Evolutionary conservation across 495 filamentous ascomycete species (phyloP).

Genomic region (Emericellopsis terricola): DNA sequence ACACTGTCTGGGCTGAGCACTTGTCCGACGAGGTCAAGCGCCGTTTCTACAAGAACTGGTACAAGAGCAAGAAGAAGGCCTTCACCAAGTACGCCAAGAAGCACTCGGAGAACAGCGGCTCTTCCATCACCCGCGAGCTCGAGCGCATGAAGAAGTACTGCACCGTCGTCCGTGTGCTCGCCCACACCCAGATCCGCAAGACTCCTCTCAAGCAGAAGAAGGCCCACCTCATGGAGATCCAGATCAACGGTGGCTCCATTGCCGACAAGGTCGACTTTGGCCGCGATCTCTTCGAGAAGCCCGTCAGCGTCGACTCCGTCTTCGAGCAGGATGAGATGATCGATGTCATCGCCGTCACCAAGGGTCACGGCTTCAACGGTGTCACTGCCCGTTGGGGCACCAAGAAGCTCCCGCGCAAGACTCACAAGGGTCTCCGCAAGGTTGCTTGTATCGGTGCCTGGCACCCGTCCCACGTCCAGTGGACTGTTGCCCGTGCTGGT

Average conservation of each 20-base stretch:
- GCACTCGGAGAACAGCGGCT: conserved; percentile 80
- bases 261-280: conserved; percentile 94
- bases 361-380: conserved; percentile 96
- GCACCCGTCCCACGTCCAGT: conserved; percentile 99
- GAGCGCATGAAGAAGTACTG: conserved; percentile 99
- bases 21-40: conserved; percentile 95
- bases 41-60: conserved; percentile 99
- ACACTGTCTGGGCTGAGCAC: conserved; percentile 99
- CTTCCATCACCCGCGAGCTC: conserved; percentile 85
- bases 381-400: conserved; percentile 98
- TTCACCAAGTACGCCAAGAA: conserved; percentile 99
- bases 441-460: conserved; percentile 99
- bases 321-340: conserved; percentile 99
- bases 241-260: conserved; percentile 93
- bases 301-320: conserved; percentile 76
- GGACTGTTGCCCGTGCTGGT: conserved; percentile 99
- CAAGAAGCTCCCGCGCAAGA: conserved; percentile 99
- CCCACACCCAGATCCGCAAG: conserved; percentile 98
- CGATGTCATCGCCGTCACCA: conserved; percentile 98
- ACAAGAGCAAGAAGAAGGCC: conserved; percentile 99
- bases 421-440: conserved; percentile 99
- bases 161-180: conserved; percentile 97
- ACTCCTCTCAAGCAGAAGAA: conserved; percentile 99
- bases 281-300: conserved; percentile 94
- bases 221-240: conserved; percentile 99